Evolutionary conservation across 352 stramenopile species (phyloP).

Genomic region (Pythium monospermum): DNA sequence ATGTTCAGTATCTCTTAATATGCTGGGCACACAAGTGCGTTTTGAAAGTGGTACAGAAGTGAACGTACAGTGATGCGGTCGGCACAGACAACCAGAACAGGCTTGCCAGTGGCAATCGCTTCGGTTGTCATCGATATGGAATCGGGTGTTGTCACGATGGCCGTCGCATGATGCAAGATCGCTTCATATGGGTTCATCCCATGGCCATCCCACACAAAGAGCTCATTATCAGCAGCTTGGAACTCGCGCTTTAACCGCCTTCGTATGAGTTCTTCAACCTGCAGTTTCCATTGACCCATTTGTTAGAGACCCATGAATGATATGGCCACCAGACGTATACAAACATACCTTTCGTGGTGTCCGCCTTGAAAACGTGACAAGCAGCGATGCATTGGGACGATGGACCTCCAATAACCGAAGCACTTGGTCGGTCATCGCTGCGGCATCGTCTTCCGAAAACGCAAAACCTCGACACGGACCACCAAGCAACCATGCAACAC

Average conservation of each 20-base stretch:
- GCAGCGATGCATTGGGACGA: slow-evolving; percentile 19
- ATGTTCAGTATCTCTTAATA: no score
- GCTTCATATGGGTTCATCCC: slow-evolving; percentile 66
- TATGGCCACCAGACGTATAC: not conserved
- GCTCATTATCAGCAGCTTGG: slow-evolving; percentile 9
- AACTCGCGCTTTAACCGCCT: slow-evolving; percentile 16
- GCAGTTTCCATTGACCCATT: no score
- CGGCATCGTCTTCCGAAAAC: slow-evolving; percentile 32
- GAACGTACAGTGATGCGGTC: slow-evolving; percentile 37
- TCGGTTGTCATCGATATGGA: slow-evolving; percentile 83
- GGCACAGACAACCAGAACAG: slow-evolving; percentile 44
- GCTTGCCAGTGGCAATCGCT: slow-evolving; percentile 46
- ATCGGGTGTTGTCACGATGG: slow-evolving; percentile 66
- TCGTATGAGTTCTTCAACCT: slow-evolving; percentile 31
- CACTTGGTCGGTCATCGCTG: slow-evolving; percentile 41
- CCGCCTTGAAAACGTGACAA: slow-evolving; percentile 67
- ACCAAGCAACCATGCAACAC: slow-evolving; percentile 54
- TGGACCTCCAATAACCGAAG: slow-evolving; percentile 10
- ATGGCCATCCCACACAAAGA: slow-evolving; percentile 48
- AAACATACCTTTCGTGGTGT: slow-evolving; percentile 34
- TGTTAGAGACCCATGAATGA: no score
- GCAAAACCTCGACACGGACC: slow-evolving; percentile 59
- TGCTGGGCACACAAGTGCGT: no score
- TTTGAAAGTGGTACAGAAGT: no score
- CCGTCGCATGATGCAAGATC: slow-evolving; percentile 41